These are phyloP conservation scores for Pythium apleroticum DNA, from an alignment of 352 stramenopile species.

Conservation along the genomic window DNA sequence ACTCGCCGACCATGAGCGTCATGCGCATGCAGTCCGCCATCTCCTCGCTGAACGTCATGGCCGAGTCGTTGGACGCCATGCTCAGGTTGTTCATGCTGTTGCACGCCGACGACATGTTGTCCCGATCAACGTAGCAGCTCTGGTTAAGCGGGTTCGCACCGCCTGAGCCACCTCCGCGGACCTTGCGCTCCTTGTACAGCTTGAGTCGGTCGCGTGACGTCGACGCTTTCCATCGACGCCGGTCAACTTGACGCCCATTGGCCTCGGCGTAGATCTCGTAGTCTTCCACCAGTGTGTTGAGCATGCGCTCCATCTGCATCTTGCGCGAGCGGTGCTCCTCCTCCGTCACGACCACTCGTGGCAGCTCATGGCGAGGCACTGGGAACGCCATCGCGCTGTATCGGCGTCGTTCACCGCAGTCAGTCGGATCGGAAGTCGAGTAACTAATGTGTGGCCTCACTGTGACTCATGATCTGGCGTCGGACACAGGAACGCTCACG, in stretches of 20 bases:
- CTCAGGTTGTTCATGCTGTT: background rate
- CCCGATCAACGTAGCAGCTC: background rate
- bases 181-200: conserved; percentile 46
- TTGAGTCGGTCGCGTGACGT: conserved; percentile 46
- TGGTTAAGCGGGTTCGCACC: background rate
- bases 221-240: conserved; percentile 40
- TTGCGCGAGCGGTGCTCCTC: conserved; percentile 40
- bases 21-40: conserved; percentile 14
- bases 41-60: conserved; percentile 16
- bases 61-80: background rate
- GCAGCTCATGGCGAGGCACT: conserved; percentile 46
- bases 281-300: conserved; percentile 43
- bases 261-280: conserved; percentile 45
- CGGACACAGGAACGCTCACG: background rate
- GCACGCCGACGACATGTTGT: background rate
- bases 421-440: background rate
- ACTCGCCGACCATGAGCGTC: conserved; percentile 25
- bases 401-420: conserved; percentile 3
- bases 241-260: conserved; percentile 34
- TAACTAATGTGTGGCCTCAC: background rate
- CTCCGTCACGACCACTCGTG: conserved; percentile 36
- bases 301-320: conserved; percentile 43
- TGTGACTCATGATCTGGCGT: too few relatives aligned
- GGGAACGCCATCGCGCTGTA: conserved; percentile 38
- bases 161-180: background rate